Base-by-base conservation (phyloP, 495 filamentous ascomycete genomes). In the Penicillium odoratum region DNA sequence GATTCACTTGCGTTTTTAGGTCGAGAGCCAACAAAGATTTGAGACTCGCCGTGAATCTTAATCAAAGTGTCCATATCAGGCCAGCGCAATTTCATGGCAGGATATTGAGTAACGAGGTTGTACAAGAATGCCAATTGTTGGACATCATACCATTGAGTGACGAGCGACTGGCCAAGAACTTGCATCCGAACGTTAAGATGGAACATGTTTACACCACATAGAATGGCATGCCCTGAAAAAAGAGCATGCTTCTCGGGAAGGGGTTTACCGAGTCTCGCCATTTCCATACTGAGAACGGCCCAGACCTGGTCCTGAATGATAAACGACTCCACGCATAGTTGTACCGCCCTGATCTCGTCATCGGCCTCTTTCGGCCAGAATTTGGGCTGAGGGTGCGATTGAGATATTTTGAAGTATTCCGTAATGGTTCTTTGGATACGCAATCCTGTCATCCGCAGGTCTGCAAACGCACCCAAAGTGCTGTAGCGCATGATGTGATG, bases 31-130 rank as follows among this genome's bases (percentile, higher is more conserved):
- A 68, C 40, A 34, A 70, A 68, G 31, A 70, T 66, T 58, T 70
- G 65, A 63, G 68, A 66, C 18, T 70, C 65, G 55, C 68, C 68
- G 50, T 70, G 65, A 25, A 70, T 70, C 33, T 70, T 70, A 25
- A 69, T 56, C 42, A 71, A 69, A 40, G 66, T 58, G 40, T 74
- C 68, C 69, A 71, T 74, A 28, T 69, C 68, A 50, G 70, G 70
- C 68, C 68, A 73, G 40, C 49, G 57, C 56, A 68, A 16, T 47
- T 68, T 45, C 42, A 57, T 59, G 50, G 55, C 49, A 15, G 56
- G 57, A 43, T 7, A 4, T 30, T 18, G 51, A 8, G 29, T 58
- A 26, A 63, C 55, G 30, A 73, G 66, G 38, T 71, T 69, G 55
- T 67, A 52, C 48, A 68, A 63, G 49, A 69, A 67, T 30, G 64